These are phyloP conservation scores for Tagetes erecta DNA, from an alignment of 129 eudicot genomes.

Conservation along the genomic window DNA sequence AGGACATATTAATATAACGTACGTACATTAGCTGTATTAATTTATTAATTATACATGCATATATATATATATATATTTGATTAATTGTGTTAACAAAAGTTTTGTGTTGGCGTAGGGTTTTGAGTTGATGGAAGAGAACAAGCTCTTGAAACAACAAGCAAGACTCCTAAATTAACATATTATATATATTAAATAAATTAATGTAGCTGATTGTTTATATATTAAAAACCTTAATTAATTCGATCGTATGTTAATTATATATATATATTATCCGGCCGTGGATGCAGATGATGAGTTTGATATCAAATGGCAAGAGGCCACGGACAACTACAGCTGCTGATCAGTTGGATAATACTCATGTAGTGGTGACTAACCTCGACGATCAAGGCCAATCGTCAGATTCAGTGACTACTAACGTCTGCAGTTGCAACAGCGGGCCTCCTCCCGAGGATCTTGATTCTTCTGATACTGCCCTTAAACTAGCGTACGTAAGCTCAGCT, in stretches of 20 bases:
- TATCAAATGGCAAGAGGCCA: constrained; percentile 41
- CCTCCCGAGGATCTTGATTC: constrained; percentile 57
- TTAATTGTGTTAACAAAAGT: not conserved
- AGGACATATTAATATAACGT: no score
- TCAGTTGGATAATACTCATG: constrained; percentile 25
- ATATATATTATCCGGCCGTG: no score
- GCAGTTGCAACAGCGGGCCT: constrained; percentile 53
- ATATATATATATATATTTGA: no score
- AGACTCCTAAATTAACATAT: not conserved
- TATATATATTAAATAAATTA: not conserved
- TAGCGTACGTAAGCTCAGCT: constrained; percentile 57
- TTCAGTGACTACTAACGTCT: constrained; percentile 41
- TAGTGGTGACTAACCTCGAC: constrained; percentile 23
- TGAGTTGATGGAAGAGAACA: constrained; percentile 59
- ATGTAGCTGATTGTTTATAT: not conserved
- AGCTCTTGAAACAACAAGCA: constrained; percentile 48
- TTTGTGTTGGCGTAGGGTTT: constrained; percentile 34
- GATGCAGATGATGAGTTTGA: constrained; percentile 36
- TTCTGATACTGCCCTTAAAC: constrained; percentile 56
- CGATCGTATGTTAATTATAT: no score
- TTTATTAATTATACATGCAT: not conserved
- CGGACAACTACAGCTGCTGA: constrained; percentile 2
- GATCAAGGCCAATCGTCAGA: constrained; percentile 62
- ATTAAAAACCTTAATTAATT: no score
- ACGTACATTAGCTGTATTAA: not conserved